A percentile compares a stretch with the other conserved stretches of the same genome.
Evolutionary conservation across 306 rosid species (phyloP).

Genomic region (Castanospermum australe): DNA sequence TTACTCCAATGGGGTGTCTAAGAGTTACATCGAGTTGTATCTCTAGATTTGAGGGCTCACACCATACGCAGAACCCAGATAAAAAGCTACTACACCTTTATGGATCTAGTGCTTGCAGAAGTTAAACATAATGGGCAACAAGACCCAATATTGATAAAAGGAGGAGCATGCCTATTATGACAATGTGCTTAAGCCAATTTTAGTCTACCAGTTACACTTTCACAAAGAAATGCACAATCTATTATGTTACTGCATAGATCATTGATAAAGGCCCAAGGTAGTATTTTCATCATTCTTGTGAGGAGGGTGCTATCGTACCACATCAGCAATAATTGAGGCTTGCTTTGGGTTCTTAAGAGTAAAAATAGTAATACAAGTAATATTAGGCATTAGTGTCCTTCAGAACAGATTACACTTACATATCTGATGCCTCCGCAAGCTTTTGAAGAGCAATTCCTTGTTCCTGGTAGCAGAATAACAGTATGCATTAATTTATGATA

Average conservation of each 20-base stretch:
- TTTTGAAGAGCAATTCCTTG: constrained; percentile 41
- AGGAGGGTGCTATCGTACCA: neutral
- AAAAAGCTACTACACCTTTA: neutral
- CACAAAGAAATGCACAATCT: neutral
- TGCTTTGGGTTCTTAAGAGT: neutral
- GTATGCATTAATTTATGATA: constrained; percentile 1
- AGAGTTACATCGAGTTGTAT: no score
- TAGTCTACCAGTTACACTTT: neutral
- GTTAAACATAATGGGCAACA: neutral
- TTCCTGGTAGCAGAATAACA: constrained; percentile 37
- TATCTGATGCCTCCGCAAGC: constrained; percentile 37
- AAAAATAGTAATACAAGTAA: neutral
- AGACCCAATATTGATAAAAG: neutral
- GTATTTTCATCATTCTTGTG: neutral
- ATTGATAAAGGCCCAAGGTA: neutral
- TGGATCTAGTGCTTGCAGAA: neutral
- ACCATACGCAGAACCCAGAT: neutral
- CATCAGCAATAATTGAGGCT: neutral
- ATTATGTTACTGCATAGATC: neutral
- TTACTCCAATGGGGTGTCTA: neutral
- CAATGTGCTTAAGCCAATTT: neutral
- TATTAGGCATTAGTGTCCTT: neutral
- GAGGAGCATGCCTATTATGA: neutral
- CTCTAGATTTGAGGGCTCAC: neutral
- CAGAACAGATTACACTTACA: constrained; percentile 45